A percentile compares a stretch with the other conserved stretches of the same genome.
Evolutionary conservation across 2,329 filamentous ascomycete genomes (phyloP).

Genomic region (Scopulariopsis brevicaulis): DNA sequence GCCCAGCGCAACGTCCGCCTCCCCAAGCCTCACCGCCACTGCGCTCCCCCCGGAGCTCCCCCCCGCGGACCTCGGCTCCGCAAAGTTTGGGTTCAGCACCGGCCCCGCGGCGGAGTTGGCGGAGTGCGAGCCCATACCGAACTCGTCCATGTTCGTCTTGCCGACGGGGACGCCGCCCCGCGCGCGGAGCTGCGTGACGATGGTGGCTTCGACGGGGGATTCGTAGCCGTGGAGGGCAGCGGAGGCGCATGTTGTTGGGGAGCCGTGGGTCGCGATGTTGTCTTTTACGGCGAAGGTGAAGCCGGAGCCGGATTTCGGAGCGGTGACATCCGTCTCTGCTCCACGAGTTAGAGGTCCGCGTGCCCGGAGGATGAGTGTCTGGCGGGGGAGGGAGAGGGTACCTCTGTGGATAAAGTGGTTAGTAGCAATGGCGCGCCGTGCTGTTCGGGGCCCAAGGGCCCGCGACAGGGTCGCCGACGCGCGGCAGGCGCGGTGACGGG

Average conservation of each 20-base stretch:
- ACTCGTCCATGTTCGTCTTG: constrained; percentile 93
- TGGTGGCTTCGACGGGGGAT: constrained; percentile 74
- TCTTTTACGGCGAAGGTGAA: constrained; percentile 59
- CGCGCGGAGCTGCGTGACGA: constrained; percentile 55
- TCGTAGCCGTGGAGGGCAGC: constrained; percentile 56
- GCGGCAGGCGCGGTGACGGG: background rate
- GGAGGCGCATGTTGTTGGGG: constrained; percentile 79
- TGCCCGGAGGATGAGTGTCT: background rate
- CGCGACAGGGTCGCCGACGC: constrained; percentile 1
- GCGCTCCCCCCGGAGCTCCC: constrained; percentile 94
- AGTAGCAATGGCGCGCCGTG: background rate
- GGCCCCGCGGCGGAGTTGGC: constrained; percentile 55
- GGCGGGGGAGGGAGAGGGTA: background rate
- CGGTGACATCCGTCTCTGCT: background rate
- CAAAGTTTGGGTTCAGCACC: constrained; percentile 40
- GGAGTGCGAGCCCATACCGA: constrained; percentile 89
- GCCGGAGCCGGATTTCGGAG: constrained; percentile 11
- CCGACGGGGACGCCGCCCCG: constrained; percentile 55
- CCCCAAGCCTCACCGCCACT: constrained; percentile 59
- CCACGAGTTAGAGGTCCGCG: background rate
- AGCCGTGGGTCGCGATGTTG: constrained; percentile 55
- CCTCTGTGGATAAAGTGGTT: constrained; percentile 6
- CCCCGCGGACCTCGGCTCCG: constrained; percentile 52
- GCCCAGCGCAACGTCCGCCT: constrained; percentile 57
- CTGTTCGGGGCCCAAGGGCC: background rate